Evolutionary conservation across 2,329 filamentous ascomycete species (phyloP).

Genomic region (Rosellinia necatrix): DNA sequence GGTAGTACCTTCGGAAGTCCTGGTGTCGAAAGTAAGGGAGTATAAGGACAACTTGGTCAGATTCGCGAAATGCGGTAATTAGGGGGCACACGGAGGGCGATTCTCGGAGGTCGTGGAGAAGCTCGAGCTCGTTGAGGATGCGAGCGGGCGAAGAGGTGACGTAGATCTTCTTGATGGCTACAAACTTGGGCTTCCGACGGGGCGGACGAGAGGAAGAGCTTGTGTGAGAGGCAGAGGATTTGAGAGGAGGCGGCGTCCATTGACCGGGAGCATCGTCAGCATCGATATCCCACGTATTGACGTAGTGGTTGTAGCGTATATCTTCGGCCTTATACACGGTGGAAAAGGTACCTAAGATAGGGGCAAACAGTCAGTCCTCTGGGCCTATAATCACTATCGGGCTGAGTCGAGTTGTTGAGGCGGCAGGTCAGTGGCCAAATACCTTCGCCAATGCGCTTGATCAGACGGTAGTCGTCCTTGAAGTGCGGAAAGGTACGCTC

Average conservation of each 20-base stretch:
- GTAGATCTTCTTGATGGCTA: slow-evolving; percentile 99
- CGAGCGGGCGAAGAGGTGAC: slow-evolving; percentile 93
- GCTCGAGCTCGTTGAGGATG: slow-evolving; percentile 94
- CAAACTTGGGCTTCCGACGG: slow-evolving; percentile 70
- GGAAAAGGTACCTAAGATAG: slow-evolving; percentile 83
- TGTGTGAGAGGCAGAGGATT: slow-evolving; percentile 52
- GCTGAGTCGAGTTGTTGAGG: no score
- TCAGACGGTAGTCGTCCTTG: slow-evolving; percentile 80
- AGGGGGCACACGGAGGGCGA: slow-evolving; percentile 89
- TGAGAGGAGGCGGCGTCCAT: slow-evolving; percentile 72
- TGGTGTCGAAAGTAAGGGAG: slow-evolving; percentile 94
- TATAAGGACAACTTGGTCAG: slow-evolving; percentile 93
- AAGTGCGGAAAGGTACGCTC: slow-evolving; percentile 84
- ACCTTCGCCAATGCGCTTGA: slow-evolving; percentile 98
- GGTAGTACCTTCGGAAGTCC: slow-evolving; percentile 94
- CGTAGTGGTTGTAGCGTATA: slow-evolving; percentile 78
- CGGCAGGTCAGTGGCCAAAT: background rate
- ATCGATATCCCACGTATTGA: slow-evolving; percentile 85
- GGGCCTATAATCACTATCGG: no score
- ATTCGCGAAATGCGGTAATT: slow-evolving; percentile 93
- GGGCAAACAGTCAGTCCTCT: background rate
- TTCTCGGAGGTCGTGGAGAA: slow-evolving; percentile 83
- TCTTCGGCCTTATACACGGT: slow-evolving; percentile 99
- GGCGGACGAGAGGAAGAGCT: slow-evolving; percentile 43
- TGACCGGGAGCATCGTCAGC: slow-evolving; percentile 64